Conservation (phyloP, 345 rosid genomes). For the Hirschfeldia incana region DNA sequence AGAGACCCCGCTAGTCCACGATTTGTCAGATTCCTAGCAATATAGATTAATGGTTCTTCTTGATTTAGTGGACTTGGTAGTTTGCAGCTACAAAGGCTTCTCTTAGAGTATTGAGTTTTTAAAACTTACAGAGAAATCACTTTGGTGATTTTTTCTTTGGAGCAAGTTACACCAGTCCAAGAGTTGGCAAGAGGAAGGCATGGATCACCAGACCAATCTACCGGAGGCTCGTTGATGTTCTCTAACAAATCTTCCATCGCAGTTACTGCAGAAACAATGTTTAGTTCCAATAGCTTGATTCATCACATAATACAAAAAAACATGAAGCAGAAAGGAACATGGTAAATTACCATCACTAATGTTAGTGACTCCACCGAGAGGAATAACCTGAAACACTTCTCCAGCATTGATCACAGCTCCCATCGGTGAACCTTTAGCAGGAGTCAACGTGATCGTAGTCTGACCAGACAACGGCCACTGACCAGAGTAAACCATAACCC, state of each 20-base stretch:
- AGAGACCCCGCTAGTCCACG: constrained; percentile 62
- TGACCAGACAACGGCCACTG: constrained; percentile 78
- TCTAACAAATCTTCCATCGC: constrained; percentile 67
- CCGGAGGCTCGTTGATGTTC: constrained; percentile 57
- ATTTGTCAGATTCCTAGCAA: constrained; percentile 65
- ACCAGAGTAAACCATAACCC: constrained; percentile 62
- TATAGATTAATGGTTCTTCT: constrained; percentile 2
- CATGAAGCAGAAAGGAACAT: constrained; percentile 8
- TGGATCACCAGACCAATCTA: constrained; percentile 91
- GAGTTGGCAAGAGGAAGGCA: constrained; percentile 77
- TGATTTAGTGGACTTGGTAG: background rate
- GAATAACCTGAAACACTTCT: constrained; percentile 74
- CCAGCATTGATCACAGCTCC: constrained; percentile 80
- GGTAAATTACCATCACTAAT: constrained; percentile 60
- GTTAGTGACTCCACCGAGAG: constrained; percentile 63
- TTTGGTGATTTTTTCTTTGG: constrained; percentile 51
- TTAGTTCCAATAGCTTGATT: constrained; percentile 18
- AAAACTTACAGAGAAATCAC: constrained; percentile 64
- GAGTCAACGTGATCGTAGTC: constrained; percentile 60
- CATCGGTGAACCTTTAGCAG: constrained; percentile 43
- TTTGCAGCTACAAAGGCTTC: background rate
- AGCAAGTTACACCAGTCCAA: constrained; percentile 89
- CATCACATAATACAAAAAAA: constrained; percentile 6
- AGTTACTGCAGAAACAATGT: constrained; percentile 40
- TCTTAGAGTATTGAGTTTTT: constrained; percentile 11